phyloP scores from a whole-genome alignment of 1,284 basidiomycete species.

The Termitomyces sp. region DNA sequence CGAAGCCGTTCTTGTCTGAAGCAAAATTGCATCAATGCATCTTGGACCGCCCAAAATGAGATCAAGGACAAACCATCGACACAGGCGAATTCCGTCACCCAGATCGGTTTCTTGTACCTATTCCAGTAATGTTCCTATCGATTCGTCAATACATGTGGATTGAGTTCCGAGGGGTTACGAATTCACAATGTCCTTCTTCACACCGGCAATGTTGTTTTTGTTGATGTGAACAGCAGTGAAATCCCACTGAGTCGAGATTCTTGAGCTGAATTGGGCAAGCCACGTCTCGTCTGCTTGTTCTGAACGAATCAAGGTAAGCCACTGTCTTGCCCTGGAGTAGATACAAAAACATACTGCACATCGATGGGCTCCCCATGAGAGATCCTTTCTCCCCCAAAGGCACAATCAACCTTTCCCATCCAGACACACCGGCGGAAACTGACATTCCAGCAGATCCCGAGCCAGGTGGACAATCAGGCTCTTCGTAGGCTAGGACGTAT shows the following conservation, averaged over 20 bases:
- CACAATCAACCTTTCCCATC: slow-evolving; percentile 37
- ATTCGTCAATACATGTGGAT: background rate
- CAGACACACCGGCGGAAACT: slow-evolving; percentile 31
- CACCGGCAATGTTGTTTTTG: slow-evolving; percentile 38
- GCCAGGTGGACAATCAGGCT: slow-evolving; percentile 39
- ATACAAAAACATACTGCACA: slow-evolving; percentile 35
- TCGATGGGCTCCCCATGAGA: slow-evolving; percentile 36
- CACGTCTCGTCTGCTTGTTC: slow-evolving; percentile 43
- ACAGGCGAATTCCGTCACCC: slow-evolving; percentile 43
- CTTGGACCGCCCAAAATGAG: background rate
- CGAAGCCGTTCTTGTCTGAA: slow-evolving; percentile 33
- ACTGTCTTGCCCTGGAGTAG: background rate
- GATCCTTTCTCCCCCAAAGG: slow-evolving; percentile 34
- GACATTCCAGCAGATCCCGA: slow-evolving; percentile 38
- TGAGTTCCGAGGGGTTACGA: background rate
- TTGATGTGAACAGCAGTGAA: slow-evolving; percentile 41
- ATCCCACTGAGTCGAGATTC: slow-evolving; percentile 35
- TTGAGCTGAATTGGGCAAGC: slow-evolving; percentile 32
- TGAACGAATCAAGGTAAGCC: slow-evolving; percentile 9
- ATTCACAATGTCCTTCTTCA: slow-evolving; percentile 36
- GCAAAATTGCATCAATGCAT: background rate
- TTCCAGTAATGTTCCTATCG: slow-evolving; percentile 34
- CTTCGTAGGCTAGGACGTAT: slow-evolving; percentile 40
- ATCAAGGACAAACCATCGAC: slow-evolving; percentile 29
- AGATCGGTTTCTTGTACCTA: slow-evolving; percentile 38